phyloP scores from a whole-genome alignment of 2,329 filamentous ascomycete genomes.

The Aspergillus novoparasiticus region DNA sequence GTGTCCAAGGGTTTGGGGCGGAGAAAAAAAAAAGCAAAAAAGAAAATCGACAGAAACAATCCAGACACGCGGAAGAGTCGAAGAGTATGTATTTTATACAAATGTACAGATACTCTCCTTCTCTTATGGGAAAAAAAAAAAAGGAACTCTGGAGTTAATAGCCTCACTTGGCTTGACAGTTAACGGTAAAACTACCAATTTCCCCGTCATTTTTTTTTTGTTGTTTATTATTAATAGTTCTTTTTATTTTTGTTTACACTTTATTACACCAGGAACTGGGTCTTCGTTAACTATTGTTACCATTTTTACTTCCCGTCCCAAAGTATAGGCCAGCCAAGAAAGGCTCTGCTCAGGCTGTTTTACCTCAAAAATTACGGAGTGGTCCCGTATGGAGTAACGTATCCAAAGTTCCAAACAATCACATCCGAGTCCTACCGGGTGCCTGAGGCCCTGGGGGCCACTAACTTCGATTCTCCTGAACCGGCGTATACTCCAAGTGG shows the following conservation, averaged over 20 bases:
- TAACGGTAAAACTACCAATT: not conserved
- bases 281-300: not conserved
- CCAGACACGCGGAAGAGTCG: not conserved
- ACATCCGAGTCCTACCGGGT: not conserved
- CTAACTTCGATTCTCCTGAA: conserved; percentile 10
- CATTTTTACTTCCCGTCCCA: conserved; percentile 5
- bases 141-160: conserved; percentile 3
- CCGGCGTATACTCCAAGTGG: conserved; percentile 4
- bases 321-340: not conserved
- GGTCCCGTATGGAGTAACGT: not conserved
- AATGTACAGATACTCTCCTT: not conserved
- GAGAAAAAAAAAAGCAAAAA: not conserved
- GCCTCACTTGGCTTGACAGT: conserved; percentile 3
- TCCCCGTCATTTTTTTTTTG: not conserved
- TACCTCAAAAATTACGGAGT: not conserved
- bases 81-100: not conserved
- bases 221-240: not conserved
- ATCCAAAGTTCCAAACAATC: not conserved
- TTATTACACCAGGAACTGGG: not conserved
- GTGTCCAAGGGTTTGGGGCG: not conserved
- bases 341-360: not conserved
- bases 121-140: not conserved
- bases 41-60: not conserved
- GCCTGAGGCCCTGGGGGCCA: not conserved
- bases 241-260: not conserved